phyloP scores from a whole-genome alignment of 2,329 filamentous ascomycete genomes.

The Helotiales sp. region DNA sequence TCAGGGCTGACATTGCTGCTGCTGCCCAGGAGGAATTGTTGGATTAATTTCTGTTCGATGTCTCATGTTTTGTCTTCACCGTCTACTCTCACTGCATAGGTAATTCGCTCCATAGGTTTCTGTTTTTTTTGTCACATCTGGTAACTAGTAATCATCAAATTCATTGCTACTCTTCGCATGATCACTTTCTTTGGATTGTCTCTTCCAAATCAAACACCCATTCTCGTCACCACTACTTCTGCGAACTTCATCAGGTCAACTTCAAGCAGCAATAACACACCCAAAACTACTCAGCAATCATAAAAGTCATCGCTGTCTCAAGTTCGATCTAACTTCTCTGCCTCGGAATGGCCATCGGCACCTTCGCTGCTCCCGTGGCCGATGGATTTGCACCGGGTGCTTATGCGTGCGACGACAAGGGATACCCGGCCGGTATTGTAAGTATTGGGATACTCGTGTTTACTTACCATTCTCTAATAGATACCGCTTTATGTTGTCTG shows the following conservation, averaged over 20 bases:
- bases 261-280: neutral
- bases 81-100: too few species aligned
- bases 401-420: neutral
- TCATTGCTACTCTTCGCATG: neutral
- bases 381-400: neutral
- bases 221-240: neutral
- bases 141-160: too few species aligned
- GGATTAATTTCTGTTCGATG: too few species aligned
- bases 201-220: neutral
- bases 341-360: neutral
- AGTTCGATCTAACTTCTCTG: neutral
- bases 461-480: neutral
- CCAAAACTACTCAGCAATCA: neutral
- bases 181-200: neutral
- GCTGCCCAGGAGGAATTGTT: too few species aligned
- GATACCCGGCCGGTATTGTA: neutral
- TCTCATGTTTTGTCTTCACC: too few species aligned
- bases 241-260: neutral
- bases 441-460: neutral
- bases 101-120: neutral
- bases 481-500: neutral
- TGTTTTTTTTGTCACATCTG: neutral
- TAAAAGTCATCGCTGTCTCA: neutral
- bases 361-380: neutral
- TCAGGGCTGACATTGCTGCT: too few species aligned